A percentile compares a stretch with the other conserved stretches of the same genome.
Conservation (phyloP, 78 protist species). For the Dictyostelium capitatum region DNA sequence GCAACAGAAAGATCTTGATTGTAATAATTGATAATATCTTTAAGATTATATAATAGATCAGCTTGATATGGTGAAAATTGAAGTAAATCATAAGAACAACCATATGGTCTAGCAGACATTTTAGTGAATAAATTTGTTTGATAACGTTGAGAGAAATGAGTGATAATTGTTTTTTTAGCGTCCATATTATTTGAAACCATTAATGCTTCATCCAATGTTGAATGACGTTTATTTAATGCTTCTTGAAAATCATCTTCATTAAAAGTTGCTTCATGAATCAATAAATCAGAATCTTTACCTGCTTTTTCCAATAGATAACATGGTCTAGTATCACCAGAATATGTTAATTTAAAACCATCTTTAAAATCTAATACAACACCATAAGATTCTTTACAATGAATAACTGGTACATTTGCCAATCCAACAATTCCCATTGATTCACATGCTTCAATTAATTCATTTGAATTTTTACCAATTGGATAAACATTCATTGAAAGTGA, state of each 20-base stretch:
- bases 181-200: conserved; percentile 79
- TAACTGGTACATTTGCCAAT: conserved; percentile 54
- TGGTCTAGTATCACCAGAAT: conserved; percentile 97
- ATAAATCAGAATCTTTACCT: conserved; percentile 74
- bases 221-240: conserved; percentile 82
- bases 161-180: conserved; percentile 84
- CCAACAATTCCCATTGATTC: background rate
- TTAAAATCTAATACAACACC: conserved; percentile 70
- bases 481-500: background rate
- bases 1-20: background rate
- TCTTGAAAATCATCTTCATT: conserved; percentile 84
- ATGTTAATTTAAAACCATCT: conserved; percentile 74
- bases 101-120: background rate
- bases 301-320: conserved; percentile 37
- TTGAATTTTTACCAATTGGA: background rate
- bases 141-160: conserved; percentile 92
- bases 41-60: background rate
- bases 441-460: background rate
- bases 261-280: conserved; percentile 98
- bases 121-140: background rate
- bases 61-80: conserved; percentile 51
- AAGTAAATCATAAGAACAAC: conserved; percentile 30
- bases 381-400: conserved; percentile 82
- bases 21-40: background rate
- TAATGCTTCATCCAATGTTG: conserved; percentile 90